Conservation (phyloP, 805 yeast genomes). For the Ogataea polymorpha region DNA sequence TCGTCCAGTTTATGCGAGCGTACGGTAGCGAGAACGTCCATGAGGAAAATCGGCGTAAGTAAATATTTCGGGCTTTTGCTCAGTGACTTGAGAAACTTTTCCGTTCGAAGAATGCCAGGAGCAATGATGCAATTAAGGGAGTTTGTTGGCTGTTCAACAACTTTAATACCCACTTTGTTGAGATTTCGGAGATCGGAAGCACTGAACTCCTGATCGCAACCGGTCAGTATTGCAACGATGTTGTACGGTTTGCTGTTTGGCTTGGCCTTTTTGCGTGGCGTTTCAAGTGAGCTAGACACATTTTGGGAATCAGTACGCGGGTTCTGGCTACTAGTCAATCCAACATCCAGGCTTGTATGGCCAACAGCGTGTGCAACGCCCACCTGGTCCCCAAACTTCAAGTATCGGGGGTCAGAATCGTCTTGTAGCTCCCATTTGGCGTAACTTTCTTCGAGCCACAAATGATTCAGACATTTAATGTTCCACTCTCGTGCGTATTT, state of each 20-base stretch:
- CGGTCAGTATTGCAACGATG: conserved; percentile 57
- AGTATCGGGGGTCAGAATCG: conserved; percentile 43
- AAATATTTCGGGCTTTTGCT: conserved; percentile 52
- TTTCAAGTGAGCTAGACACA: conserved; percentile 2
- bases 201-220: conserved; percentile 51
- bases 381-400: conserved; percentile 34
- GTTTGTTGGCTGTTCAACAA: conserved; percentile 41
- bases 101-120: conserved; percentile 81
- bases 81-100: conserved; percentile 73
- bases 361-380: conserved; percentile 51
- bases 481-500: conserved; percentile 71
- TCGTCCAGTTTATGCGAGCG: conserved; percentile 24
- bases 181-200: conserved; percentile 43
- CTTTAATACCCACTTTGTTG: conserved; percentile 53
- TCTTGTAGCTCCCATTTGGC: conserved; percentile 56
- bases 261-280: background rate
- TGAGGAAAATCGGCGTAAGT: conserved; percentile 53
- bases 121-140: conserved; percentile 58
- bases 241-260: conserved; percentile 31
- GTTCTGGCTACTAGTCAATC: background rate
- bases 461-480: conserved; percentile 65
- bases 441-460: conserved; percentile 86
- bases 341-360: conserved; percentile 38
- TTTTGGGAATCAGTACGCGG: no score
- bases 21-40: conserved; percentile 41